Conservation (phyloP, 2,329 filamentous ascomycete species). For the Colletotrichum chlorophyti region DNA sequence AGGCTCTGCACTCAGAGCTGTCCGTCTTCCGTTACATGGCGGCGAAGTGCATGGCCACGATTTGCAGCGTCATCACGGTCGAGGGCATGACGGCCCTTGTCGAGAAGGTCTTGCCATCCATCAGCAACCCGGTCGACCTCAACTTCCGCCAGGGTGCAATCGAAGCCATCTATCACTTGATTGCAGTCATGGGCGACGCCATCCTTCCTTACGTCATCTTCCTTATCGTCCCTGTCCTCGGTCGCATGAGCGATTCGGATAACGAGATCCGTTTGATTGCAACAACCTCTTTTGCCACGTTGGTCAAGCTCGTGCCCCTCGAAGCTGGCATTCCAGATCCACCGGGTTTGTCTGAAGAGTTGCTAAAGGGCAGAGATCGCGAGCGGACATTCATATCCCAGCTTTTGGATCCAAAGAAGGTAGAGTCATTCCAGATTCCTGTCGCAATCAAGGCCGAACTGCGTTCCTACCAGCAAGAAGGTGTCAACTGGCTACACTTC, state of each 20-base stretch:
- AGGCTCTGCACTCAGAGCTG: slow-evolving; percentile 84
- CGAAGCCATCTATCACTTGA: slow-evolving; percentile 95
- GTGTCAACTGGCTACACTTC: slow-evolving; percentile 98
- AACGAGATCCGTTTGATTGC: slow-evolving; percentile 93
- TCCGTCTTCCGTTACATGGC: slow-evolving; percentile 96
- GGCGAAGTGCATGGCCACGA: slow-evolving; percentile 94
- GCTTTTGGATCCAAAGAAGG: slow-evolving; percentile 95
- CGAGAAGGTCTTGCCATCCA: slow-evolving; percentile 88
- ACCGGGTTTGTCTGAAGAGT: slow-evolving; percentile 85
- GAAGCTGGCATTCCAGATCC: slow-evolving; percentile 98
- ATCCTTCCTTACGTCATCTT: slow-evolving; percentile 99
- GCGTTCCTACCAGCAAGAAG: slow-evolving; percentile 96
- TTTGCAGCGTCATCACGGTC: slow-evolving; percentile 95
- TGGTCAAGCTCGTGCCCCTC: slow-evolving; percentile 95
- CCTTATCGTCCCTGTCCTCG: slow-evolving; percentile 94
- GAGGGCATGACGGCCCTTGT: slow-evolving; percentile 96
- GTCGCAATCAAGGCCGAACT: slow-evolving; percentile 97
- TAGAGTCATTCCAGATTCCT: slow-evolving; percentile 91
- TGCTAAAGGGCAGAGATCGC: slow-evolving; percentile 88
- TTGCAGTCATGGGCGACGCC: slow-evolving; percentile 95
- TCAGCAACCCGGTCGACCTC: slow-evolving; percentile 88
- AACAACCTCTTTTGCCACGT: slow-evolving; percentile 94
- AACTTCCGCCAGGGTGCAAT: slow-evolving; percentile 91
- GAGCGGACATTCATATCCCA: slow-evolving; percentile 97
- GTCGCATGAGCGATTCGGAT: slow-evolving; percentile 98